Conservation (phyloP, 2,329 filamentous ascomycete species). For the Colletotrichum musicola region DNA sequence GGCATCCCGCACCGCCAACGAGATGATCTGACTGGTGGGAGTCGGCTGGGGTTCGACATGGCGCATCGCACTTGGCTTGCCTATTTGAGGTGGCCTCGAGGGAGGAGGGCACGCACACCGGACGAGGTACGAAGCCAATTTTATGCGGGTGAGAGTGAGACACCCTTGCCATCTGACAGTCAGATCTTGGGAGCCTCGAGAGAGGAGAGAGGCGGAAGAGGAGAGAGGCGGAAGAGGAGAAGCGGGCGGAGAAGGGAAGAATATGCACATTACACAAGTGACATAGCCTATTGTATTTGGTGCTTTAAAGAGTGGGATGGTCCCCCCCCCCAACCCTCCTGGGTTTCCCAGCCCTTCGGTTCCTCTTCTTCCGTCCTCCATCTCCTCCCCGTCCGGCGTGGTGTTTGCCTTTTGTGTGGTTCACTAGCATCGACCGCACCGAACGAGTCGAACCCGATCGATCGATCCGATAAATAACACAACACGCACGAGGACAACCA, state of each 20-base stretch:
- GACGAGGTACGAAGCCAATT: neutral
- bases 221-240: neutral
- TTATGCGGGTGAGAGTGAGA: neutral
- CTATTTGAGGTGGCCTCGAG: neutral
- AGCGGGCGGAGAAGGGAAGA: neutral
- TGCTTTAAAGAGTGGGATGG: conserved; percentile 12
- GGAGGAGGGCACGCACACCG: neutral
- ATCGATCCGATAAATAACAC: no score
- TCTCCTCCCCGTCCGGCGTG: neutral
- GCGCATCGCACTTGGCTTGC: neutral
- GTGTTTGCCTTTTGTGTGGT: neutral
- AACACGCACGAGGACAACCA: neutral
- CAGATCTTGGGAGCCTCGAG: no score
- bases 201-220: neutral
- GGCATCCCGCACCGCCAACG: neutral
- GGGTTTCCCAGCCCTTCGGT: neutral
- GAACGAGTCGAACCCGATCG: neutral
- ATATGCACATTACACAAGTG: neutral
- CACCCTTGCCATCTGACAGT: neutral
- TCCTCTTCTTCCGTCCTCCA: conserved; percentile 1
- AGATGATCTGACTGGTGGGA: neutral
- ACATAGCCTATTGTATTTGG: neutral
- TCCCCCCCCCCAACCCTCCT: neutral
- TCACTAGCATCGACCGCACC: neutral
- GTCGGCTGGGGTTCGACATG: neutral